Conservation (phyloP, 108 stramenopile genomes). For the Phaeodactylum tricornutum region DNA sequence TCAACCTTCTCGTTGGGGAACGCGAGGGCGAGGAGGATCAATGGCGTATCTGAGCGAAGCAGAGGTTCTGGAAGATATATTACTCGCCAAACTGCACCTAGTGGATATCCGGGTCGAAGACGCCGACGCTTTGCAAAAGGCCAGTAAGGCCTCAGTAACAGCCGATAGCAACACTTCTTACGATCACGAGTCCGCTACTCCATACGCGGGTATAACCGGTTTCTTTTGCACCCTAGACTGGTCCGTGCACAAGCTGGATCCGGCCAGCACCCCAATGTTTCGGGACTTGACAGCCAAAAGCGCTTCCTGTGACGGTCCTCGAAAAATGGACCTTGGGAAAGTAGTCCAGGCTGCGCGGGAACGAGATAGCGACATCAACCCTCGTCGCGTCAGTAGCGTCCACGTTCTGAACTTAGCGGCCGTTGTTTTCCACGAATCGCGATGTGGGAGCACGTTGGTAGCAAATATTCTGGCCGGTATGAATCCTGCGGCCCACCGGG, state of each 20-base stretch:
- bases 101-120: too few species aligned
- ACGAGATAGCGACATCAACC: background rate
- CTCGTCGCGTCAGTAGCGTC: too few species aligned
- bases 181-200: too few species aligned
- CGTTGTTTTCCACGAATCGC: slow-evolving; percentile 91
- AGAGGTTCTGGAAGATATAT: slow-evolving; percentile 1
- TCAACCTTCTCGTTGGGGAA: too few species aligned
- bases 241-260: slow-evolving; percentile 50
- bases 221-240: slow-evolving; percentile 60
- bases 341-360: background rate
- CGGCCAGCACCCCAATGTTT: slow-evolving; percentile 69
- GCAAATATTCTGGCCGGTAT: slow-evolving; percentile 84
- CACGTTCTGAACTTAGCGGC: slow-evolving; percentile 43
- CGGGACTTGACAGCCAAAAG: slow-evolving; percentile 44
- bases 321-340: slow-evolving; percentile 1
- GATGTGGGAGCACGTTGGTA: slow-evolving; percentile 90
- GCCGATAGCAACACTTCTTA: too few species aligned
- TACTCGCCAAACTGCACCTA: background rate
- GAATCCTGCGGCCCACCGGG: slow-evolving; percentile 61
- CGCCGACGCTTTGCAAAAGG: too few species aligned
- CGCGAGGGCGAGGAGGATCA: too few species aligned
- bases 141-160: too few species aligned
- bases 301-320: slow-evolving; percentile 17
- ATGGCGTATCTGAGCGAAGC: background rate
- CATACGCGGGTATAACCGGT: slow-evolving; percentile 41